Percentiles rank a stretch among this genome's conserved stretches.
Conservation (phyloP, 148 eudicot species). For the Amaranthus hypochondriacus region DNA sequence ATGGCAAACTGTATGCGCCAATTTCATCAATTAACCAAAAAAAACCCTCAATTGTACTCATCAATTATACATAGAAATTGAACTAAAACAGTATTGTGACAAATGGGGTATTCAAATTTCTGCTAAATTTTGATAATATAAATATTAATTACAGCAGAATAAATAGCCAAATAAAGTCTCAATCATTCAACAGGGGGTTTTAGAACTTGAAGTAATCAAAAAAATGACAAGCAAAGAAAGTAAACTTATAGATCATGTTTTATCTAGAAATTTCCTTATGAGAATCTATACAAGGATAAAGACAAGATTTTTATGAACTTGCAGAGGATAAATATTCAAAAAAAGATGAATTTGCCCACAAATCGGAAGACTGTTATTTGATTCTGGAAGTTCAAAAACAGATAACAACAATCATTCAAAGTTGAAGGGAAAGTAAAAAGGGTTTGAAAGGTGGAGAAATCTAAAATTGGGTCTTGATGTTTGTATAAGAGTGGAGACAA, state of each 20-base stretch:
- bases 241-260: neutral
- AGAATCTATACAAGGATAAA: neutral
- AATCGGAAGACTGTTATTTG: neutral
- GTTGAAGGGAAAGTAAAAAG: neutral
- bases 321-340: constrained; percentile 3
- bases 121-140: constrained; percentile 9
- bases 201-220: constrained; percentile 4
- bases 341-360: neutral
- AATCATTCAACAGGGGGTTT: constrained; percentile 16
- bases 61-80: constrained; percentile 1
- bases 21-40: constrained; percentile 14
- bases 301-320: neutral
- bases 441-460: constrained; percentile 10
- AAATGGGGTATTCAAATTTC: constrained; percentile 9
- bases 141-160: constrained; percentile 12
- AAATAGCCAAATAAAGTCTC: neutral
- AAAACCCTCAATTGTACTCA: neutral
- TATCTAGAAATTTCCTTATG: constrained; percentile 25
- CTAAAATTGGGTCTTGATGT: constrained; percentile 4
- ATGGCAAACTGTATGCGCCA: constrained; percentile 64
- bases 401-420: constrained; percentile 1
- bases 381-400: constrained; percentile 17
- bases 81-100: neutral
- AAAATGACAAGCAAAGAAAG: neutral
- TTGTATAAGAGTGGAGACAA: neutral